These are phyloP conservation scores for Phytophthora citrophthora DNA, from an alignment of 352 stramenopile genomes.

Conservation along the genomic window DNA sequence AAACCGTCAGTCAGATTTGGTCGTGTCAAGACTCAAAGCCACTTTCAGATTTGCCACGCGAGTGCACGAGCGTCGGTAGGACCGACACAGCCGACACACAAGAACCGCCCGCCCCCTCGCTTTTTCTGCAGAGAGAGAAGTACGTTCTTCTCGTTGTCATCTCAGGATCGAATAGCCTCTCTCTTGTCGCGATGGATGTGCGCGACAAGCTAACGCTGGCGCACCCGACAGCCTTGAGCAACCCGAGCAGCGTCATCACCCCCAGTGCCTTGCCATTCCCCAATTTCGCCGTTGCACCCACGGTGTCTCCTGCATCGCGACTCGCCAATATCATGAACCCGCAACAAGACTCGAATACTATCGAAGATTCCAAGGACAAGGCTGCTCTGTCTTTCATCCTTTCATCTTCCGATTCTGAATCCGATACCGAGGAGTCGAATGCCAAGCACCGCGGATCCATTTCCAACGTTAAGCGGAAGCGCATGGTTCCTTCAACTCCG, in stretches of 20 bases:
- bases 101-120: slow-evolving; percentile 25
- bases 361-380: slow-evolving; percentile 31
- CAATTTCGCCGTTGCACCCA: slow-evolving; percentile 26
- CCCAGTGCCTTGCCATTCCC: slow-evolving; percentile 24
- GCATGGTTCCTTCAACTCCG: slow-evolving; percentile 3
- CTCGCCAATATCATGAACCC: slow-evolving; percentile 19
- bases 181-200: slow-evolving; percentile 36
- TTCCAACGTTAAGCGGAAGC: slow-evolving; percentile 22
- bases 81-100: slow-evolving; percentile 10
- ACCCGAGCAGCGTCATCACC: slow-evolving; percentile 25
- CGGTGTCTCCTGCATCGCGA: slow-evolving; percentile 25
- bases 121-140: slow-evolving; percentile 30
- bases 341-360: slow-evolving; percentile 17
- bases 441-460: slow-evolving; percentile 1
- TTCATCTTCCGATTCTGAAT: slow-evolving; percentile 38
- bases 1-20: slow-evolving; percentile 15
- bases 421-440: slow-evolving; percentile 16
- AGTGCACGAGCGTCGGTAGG: slow-evolving; percentile 10
- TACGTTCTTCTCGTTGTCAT: slow-evolving; percentile 28
- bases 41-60: slow-evolving; percentile 17
- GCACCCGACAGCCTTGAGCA: slow-evolving; percentile 27
- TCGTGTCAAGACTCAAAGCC: slow-evolving; percentile 18
- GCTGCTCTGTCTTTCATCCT: slow-evolving; percentile 42
- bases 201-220: slow-evolving; percentile 37
- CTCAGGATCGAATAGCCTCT: slow-evolving; percentile 30